phyloP scores from a whole-genome alignment of 352 stramenopile genomes.

The Ophiocytium majus region DNA sequence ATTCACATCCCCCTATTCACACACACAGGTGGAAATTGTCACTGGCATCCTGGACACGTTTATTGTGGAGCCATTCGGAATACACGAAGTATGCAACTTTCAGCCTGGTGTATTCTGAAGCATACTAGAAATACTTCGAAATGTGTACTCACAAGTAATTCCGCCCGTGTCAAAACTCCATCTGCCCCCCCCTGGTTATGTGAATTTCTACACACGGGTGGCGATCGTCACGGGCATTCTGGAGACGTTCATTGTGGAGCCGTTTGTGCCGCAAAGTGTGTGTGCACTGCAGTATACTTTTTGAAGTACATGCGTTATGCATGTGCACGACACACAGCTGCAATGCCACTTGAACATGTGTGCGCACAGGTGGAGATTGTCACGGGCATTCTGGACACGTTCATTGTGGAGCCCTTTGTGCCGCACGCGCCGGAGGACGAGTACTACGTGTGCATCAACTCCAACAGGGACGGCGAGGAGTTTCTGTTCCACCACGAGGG shows the following conservation, averaged over 20 bases:
- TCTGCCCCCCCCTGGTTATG: no score
- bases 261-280: conserved; percentile 94
- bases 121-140: no score
- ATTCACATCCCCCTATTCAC: no score
- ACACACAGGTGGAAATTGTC: conserved; percentile 57
- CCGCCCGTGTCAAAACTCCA: no score
- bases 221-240: conserved; percentile 72
- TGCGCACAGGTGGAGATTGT: conserved; percentile 58
- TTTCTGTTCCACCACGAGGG: conserved; percentile 93
- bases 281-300: conserved; percentile 83
- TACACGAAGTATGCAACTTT: no score
- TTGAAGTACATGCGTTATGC: no score
- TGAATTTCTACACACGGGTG: no score
- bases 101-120: no score
- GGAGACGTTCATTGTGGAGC: conserved; percentile 93
- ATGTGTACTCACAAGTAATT: no score
- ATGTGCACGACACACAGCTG: no score
- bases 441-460: conserved; percentile 94
- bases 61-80: conserved; percentile 93
- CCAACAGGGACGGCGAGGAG: conserved; percentile 86
- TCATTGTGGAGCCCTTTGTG: conserved; percentile 95
- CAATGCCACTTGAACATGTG: no score
- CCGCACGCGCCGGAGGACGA: conserved; percentile 84
- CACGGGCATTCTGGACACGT: conserved; percentile 83
- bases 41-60: conserved; percentile 87